Conservation (phyloP, 1,139 yeast species). For the Taiozyma sp. region DNA sequence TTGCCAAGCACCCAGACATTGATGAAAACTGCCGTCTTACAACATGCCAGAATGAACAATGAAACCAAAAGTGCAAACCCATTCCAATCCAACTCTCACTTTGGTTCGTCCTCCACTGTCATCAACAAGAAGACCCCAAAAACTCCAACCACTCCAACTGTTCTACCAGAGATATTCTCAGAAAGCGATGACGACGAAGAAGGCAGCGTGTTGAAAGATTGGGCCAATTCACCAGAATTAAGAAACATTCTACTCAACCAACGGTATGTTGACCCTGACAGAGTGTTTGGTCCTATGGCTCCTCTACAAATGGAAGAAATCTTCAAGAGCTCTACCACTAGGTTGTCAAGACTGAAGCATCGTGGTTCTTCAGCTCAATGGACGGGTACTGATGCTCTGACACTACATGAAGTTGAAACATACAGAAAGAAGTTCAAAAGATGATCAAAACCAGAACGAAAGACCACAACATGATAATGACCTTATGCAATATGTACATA, state of each 20-base stretch:
- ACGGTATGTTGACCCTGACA: conserved; percentile 60
- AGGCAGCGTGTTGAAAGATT: conserved; percentile 49
- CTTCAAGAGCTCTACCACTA: conserved; percentile 42
- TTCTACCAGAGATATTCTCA: conserved; percentile 42
- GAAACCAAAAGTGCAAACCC: conserved; percentile 15
- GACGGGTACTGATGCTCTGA: conserved; percentile 41
- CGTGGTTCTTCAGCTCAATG: conserved; percentile 59
- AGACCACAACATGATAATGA: conserved; percentile 19
- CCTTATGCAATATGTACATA: neutral
- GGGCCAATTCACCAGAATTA: conserved; percentile 73
- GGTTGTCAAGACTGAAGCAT: conserved; percentile 45
- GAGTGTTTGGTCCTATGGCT: conserved; percentile 76
- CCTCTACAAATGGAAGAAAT: conserved; percentile 66
- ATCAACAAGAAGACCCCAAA: conserved; percentile 16
- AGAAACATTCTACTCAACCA: conserved; percentile 50
- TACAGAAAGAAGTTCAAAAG: conserved; percentile 37
- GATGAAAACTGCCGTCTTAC: conserved; percentile 30
- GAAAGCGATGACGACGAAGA: conserved; percentile 55
- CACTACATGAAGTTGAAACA: conserved; percentile 41
- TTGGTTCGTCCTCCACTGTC: conserved; percentile 1
- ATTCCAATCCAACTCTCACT: conserved; percentile 8
- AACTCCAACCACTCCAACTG: conserved; percentile 17
- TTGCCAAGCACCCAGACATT: conserved; percentile 19
- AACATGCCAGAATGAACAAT: conserved; percentile 26
- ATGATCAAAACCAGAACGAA: neutral